A percentile compares a stretch with the other conserved stretches of the same genome.
Conservation (phyloP, 2,329 filamentous ascomycete genomes). For the Stemphylium lycopersici region DNA sequence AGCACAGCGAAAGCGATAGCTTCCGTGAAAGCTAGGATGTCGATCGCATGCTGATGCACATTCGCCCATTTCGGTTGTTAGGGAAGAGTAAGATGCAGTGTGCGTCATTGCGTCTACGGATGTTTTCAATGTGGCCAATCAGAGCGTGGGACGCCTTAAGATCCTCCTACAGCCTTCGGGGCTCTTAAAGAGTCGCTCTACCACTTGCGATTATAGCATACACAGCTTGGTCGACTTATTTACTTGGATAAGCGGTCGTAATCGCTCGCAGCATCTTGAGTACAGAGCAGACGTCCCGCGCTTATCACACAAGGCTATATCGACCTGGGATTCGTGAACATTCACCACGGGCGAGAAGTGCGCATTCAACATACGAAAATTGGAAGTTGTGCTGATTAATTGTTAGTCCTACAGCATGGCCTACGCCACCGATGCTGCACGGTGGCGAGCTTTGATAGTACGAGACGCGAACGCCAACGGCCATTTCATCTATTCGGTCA, state of each 20-base stretch:
- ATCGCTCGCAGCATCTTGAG: neutral
- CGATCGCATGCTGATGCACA: neutral
- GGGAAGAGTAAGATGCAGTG: neutral
- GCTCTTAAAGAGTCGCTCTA: neutral
- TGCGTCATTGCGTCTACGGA: slow-evolving; percentile 18
- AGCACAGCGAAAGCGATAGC: neutral
- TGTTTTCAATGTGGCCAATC: slow-evolving; percentile 36
- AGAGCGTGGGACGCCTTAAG: slow-evolving; percentile 5
- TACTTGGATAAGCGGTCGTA: too few relatives aligned
- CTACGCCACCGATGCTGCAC: slow-evolving; percentile 39
- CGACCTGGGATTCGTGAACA: too few relatives aligned
- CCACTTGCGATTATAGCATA: neutral
- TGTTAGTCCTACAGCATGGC: slow-evolving; percentile 24
- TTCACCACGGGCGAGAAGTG: neutral
- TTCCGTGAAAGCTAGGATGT: neutral
- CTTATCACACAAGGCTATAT: too few relatives aligned
- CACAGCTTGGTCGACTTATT: neutral
- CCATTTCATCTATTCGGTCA: slow-evolving; percentile 63
- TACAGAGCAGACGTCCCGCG: neutral
- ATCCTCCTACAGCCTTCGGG: neutral
- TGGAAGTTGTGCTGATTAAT: neutral
- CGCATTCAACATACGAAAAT: neutral
- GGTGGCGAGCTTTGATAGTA: slow-evolving; percentile 52
- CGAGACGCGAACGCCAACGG: slow-evolving; percentile 53
- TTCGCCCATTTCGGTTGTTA: neutral